Evolutionary conservation across 2,329 filamentous ascomycete genomes (phyloP).

Genomic region (Neodidymelliopsis sp.): DNA sequence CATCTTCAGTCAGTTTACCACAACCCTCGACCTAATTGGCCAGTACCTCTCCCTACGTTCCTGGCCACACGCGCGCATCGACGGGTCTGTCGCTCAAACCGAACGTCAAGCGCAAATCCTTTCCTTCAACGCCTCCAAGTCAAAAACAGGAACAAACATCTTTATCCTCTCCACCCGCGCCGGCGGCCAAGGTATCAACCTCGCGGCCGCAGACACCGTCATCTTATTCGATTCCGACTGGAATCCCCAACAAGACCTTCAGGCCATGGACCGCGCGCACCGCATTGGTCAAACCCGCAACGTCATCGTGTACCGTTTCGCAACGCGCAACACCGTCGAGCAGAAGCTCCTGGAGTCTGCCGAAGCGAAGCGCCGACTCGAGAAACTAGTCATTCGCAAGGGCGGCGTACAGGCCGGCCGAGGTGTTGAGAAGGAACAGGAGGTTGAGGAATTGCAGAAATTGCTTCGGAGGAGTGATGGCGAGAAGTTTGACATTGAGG

Average conservation of each 20-base stretch:
- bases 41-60: constrained; percentile 82
- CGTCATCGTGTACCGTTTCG: constrained; percentile 91
- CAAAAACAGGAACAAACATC: constrained; percentile 59
- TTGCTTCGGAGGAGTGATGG: constrained; percentile 69
- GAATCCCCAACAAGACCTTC: constrained; percentile 96
- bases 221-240: constrained; percentile 90
- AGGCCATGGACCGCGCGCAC: constrained; percentile 94
- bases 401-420: constrained; percentile 68
- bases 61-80: constrained; percentile 89
- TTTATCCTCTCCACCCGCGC: constrained; percentile 91
- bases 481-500: constrained; percentile 64
- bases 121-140: constrained; percentile 55
- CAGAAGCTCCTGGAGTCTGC: constrained; percentile 85
- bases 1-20: constrained; percentile 97
- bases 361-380: constrained; percentile 87
- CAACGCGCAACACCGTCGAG: constrained; percentile 92
- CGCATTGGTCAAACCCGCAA: constrained; percentile 92
- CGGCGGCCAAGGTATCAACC: constrained; percentile 93
- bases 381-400: constrained; percentile 96
- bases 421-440: constrained; percentile 49
- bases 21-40: constrained; percentile 87
- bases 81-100: constrained; percentile 80
- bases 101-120: constrained; percentile 59
- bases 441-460: constrained; percentile 57
- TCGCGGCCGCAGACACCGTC: constrained; percentile 89